Evolutionary conservation across 345 rosid genomes (phyloP).

Genomic region (Citrus medica): DNA sequence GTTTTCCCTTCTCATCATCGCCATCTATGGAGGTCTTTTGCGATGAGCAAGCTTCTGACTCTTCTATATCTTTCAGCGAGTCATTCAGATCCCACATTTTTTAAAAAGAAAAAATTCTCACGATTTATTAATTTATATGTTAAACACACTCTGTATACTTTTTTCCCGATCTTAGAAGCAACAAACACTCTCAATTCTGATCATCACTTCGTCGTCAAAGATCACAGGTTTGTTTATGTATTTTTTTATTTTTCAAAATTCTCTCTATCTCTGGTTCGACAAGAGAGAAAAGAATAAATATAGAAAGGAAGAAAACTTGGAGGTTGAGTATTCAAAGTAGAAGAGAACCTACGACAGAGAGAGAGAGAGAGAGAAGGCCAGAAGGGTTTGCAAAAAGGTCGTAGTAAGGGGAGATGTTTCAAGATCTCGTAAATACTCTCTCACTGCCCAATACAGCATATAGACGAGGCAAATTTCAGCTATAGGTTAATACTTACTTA

Average conservation of each 20-base stretch:
- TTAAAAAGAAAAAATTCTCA: not conserved
- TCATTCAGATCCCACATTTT: constrained; percentile 85
- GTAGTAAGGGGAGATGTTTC: not conserved
- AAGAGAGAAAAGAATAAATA: not conserved
- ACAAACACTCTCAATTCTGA: not conserved
- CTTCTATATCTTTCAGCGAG: constrained; percentile 42
- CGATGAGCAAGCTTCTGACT: constrained; percentile 48
- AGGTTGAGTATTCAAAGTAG: constrained; percentile 9
- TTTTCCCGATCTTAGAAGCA: not conserved
- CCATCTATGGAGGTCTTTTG: constrained; percentile 34
- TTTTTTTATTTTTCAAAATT: not conserved
- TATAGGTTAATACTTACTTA: constrained; percentile 6
- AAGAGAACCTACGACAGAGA: constrained; percentile 28
- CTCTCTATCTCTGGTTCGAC: not conserved
- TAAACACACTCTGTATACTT: not conserved
- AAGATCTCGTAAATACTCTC: constrained; percentile 7
- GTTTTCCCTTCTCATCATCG: constrained; percentile 60
- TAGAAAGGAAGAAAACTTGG: not conserved
- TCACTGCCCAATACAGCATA: constrained; percentile 43
- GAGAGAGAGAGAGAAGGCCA: constrained; percentile 12
- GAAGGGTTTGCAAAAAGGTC: constrained; percentile 3
- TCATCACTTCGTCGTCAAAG: not conserved
- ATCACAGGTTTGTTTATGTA: constrained; percentile 1
- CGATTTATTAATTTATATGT: not conserved
- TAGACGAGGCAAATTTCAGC: constrained; percentile 44